Evolutionary conservation across 2,329 filamentous ascomycete genomes (phyloP), one percentile per base, ranked within the genome.

Genomic region (Ophiostoma himal-ulmi): DNA sequence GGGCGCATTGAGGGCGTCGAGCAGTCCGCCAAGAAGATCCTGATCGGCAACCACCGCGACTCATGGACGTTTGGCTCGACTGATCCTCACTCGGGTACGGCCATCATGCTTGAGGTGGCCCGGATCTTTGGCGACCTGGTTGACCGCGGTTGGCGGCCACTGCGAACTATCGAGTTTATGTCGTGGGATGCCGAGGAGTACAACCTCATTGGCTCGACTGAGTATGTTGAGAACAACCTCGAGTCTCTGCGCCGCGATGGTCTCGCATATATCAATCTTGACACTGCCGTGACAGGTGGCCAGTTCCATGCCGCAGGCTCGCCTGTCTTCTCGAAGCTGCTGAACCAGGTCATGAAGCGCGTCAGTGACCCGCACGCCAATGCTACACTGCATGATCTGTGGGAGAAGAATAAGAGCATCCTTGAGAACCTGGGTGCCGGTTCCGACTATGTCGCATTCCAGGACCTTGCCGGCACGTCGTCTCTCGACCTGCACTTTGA

Each of bases 131-230:
- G 93, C 57, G 88, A 92, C 73, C 85, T 98, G 20, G 83, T 89
- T 30, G 80, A 84, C 20, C 86, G 88, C 71, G 94, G 94, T 69
- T 99, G 95, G 95, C 86, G 91, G 36, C 95, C 95, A 1, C 83
- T 96, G 20, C 90, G 95, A n/a, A 96, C 93, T 3, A 96, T 99
- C 74, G 91, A 96, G 78, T 98, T 99, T 79, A 93, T 94, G 77
- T 97, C 92, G 44, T 99, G 95, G 95, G 95, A 99, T 78, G 95
- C 88, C 4, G 90, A 90, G 75, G 93, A 94, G 79, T 98, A 97
- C 82, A 97, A 97, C 79, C 82, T 95, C 65, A 91, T 97, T 71
- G 95, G 95, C 10, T 96, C 93, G 13, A 98, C 95, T 1, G 95
- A 99, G 78, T 94, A 91, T 76, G 95, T 99, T 65, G 95, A 99